phyloP scores from a whole-genome alignment of 352 stramenopile species.

The Pythium brachiatum region DNA sequence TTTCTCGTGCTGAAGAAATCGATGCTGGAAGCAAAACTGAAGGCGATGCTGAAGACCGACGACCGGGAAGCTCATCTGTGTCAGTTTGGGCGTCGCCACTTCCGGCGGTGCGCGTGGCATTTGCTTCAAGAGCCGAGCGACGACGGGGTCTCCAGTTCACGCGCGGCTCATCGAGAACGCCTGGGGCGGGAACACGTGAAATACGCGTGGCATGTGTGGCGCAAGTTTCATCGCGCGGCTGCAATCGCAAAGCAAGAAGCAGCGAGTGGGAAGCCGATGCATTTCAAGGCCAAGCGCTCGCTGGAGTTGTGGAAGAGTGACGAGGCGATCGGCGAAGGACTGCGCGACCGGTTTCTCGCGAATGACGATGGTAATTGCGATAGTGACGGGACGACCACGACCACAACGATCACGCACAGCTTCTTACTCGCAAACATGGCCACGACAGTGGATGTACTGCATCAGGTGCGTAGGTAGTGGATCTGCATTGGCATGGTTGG shows the following conservation, averaged over 20 bases:
- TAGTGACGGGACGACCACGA: neutral
- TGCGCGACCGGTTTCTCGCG: constrained; percentile 39
- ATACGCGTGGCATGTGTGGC: constrained; percentile 66
- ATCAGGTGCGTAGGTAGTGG: constrained; percentile 29
- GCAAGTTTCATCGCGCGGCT: constrained; percentile 48
- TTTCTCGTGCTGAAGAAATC: constrained; percentile 35
- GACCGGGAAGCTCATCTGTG: constrained; percentile 26
- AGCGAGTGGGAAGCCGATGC: constrained; percentile 16
- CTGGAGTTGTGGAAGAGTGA: constrained; percentile 65
- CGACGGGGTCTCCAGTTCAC: too few relatives aligned
- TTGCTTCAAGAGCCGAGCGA: constrained; percentile 25
- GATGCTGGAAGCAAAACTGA: constrained; percentile 2
- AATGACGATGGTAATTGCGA: neutral
- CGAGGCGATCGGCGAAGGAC: constrained; percentile 45
- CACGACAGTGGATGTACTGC: constrained; percentile 49
- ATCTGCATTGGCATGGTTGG: too few relatives aligned
- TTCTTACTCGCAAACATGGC: constrained; percentile 41
- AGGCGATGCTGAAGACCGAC: neutral
- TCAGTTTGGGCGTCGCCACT: constrained; percentile 58
- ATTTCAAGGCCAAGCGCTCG: constrained; percentile 54
- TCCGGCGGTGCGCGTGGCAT: constrained; percentile 58
- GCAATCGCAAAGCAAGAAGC: neutral
- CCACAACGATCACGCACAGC: constrained; percentile 31
- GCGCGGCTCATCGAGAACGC: constrained; percentile 32
- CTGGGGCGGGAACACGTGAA: constrained; percentile 65